A percentile compares a stretch with the other conserved stretches of the same genome.
phyloP scores from a whole-genome alignment of 345 rosid genomes.

The Jatropha curcas region DNA sequence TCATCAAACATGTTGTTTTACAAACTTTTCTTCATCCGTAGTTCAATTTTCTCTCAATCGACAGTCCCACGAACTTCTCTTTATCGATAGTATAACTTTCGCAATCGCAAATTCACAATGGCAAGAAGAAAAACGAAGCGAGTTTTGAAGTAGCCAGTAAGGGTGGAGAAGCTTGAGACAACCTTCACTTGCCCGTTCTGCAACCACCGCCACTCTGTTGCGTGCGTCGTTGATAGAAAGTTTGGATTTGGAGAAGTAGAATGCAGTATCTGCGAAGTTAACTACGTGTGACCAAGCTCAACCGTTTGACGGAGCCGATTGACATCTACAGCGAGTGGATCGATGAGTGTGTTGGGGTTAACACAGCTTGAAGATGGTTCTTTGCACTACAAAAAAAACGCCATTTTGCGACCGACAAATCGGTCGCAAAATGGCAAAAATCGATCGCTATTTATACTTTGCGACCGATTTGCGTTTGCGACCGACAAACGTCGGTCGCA shows the following conservation, averaged over 20 bases:
- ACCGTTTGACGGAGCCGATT: background rate
- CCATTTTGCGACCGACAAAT: too few relatives aligned
- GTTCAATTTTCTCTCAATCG: too few relatives aligned
- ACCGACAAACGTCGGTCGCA: too few relatives aligned
- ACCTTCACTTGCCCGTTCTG: background rate
- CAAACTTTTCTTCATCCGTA: too few relatives aligned
- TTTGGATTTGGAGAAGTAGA: background rate
- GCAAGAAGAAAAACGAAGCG: background rate
- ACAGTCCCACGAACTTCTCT: too few relatives aligned
- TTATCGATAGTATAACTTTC: too few relatives aligned
- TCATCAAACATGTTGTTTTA: too few relatives aligned
- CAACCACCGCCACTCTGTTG: background rate
- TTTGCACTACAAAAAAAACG: too few relatives aligned
- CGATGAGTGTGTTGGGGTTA: slow-evolving; percentile 2
- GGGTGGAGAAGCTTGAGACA: background rate
- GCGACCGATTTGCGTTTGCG: too few relatives aligned
- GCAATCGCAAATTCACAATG: background rate
- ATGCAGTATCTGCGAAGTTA: background rate
- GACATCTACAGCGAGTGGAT: slow-evolving; percentile 13
- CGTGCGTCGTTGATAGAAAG: background rate
- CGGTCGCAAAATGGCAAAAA: too few relatives aligned
- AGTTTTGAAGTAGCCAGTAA: slow-evolving; percentile 4
- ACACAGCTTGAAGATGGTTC: too few relatives aligned
- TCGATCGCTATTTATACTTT: too few relatives aligned
- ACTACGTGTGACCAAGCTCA: background rate